Evolutionary conservation across 2,329 filamentous ascomycete genomes (phyloP).

Genomic region (Aspergillus candidus): DNA sequence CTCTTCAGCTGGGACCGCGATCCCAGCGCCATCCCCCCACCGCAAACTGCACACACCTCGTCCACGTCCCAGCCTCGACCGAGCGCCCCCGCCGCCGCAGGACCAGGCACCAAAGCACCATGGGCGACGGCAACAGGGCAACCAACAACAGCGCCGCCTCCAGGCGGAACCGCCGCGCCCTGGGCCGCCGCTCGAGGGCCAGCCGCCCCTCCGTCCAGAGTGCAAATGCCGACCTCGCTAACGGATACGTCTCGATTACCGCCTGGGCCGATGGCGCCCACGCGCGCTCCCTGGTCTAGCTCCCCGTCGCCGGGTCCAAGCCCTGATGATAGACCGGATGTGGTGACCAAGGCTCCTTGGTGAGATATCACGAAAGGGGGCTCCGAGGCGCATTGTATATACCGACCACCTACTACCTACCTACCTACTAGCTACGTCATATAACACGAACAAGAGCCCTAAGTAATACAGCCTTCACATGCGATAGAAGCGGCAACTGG

Average conservation of each 20-base stretch:
- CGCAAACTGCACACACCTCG: slow-evolving; percentile 50
- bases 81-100: slow-evolving; percentile 13
- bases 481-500: neutral
- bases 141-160: slow-evolving; percentile 9
- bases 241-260: slow-evolving; percentile 26
- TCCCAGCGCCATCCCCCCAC: slow-evolving; percentile 50
- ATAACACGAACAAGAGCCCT: neutral
- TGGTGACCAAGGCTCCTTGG: slow-evolving; percentile 36
- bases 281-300: slow-evolving; percentile 29
- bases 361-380: slow-evolving; percentile 17
- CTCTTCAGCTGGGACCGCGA: slow-evolving; percentile 72
- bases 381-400: neutral
- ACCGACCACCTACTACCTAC: neutral
- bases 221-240: slow-evolving; percentile 12
- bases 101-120: slow-evolving; percentile 29
- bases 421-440: slow-evolving; percentile 3
- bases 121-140: slow-evolving; percentile 27
- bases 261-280: slow-evolving; percentile 25
- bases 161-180: slow-evolving; percentile 25
- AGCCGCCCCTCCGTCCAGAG: slow-evolving; percentile 3
- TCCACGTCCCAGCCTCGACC: slow-evolving; percentile 22
- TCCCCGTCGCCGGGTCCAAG: slow-evolving; percentile 13
- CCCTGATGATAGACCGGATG: slow-evolving; percentile 14
- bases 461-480: neutral
- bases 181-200: slow-evolving; percentile 21